Evolutionary conservation across 1,284 basidiomycete species (phyloP).

Genomic region (Kalmanozyma brasiliensis): DNA sequence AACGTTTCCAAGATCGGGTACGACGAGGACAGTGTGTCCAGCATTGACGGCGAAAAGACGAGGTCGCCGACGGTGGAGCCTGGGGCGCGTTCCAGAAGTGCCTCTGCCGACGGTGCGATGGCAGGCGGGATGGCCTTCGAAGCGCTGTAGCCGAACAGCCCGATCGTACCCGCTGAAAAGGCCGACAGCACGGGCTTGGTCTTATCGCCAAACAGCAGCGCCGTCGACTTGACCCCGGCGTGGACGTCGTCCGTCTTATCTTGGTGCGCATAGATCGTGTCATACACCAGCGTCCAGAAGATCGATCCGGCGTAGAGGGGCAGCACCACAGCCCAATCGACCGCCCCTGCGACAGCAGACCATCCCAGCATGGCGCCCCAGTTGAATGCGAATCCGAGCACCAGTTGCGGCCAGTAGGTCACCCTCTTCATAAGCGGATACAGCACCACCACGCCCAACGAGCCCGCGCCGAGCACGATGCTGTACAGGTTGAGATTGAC

Average conservation of each 20-base stretch:
- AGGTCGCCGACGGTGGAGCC: constrained; percentile 23
- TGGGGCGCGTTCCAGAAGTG: constrained; percentile 8
- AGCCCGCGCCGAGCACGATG: constrained; percentile 89
- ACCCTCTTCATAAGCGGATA: constrained; percentile 99
- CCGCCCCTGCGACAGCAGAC: constrained; percentile 86
- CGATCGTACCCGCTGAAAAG: constrained; percentile 80
- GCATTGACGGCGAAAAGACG: constrained; percentile 15
- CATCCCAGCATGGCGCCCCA: constrained; percentile 97
- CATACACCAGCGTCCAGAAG: constrained; percentile 95
- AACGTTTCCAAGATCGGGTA: constrained; percentile 23
- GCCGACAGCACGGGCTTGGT: constrained; percentile 81
- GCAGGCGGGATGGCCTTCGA: constrained; percentile 31
- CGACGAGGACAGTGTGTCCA: constrained; percentile 13
- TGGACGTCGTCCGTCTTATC: constrained; percentile 91
- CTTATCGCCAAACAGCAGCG: constrained; percentile 80
- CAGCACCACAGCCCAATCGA: constrained; percentile 78
- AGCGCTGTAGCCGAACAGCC: constrained; percentile 77
- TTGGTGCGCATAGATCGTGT: constrained; percentile 98
- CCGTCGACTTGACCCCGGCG: constrained; percentile 92
- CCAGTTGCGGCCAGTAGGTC: constrained; percentile 94
- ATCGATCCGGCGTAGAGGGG: constrained; percentile 91
- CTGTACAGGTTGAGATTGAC: constrained; percentile 95
- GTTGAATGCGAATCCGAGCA: constrained; percentile 83
- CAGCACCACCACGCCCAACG: constrained; percentile 83
- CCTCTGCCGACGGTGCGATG: constrained; percentile 12